Percentiles rank a stretch among this genome's conserved stretches.
Evolutionary conservation across 768 basidiomycete genomes (phyloP).

Genomic region (Lanmaoa pseudosensibilis): DNA sequence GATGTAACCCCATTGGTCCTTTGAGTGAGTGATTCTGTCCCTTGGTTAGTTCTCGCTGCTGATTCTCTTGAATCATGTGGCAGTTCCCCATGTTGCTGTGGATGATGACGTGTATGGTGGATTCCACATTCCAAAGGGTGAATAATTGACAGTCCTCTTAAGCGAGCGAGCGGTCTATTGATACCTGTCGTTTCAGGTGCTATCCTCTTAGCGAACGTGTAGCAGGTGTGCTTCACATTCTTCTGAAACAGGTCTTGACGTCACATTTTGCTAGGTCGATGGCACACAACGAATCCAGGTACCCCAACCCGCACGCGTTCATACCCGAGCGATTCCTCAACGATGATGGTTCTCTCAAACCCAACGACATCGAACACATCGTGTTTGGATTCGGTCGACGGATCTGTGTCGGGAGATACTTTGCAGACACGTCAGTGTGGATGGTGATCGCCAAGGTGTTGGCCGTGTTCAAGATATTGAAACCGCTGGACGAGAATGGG

Average conservation of each 20-base stretch:
- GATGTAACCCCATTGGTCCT: neutral
- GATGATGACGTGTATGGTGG: slow-evolving; percentile 45
- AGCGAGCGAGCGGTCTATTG: neutral
- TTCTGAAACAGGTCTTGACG: accelerated
- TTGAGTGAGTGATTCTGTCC: neutral
- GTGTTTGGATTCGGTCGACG: slow-evolving; percentile 29
- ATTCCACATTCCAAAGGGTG: slow-evolving; percentile 48
- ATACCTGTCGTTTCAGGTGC: neutral
- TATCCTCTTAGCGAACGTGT: slow-evolving; percentile 6
- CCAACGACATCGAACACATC: slow-evolving; percentile 7
- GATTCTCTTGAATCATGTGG: neutral
- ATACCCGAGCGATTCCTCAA: slow-evolving; percentile 42
- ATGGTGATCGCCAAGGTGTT: slow-evolving; percentile 11
- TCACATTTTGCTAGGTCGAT: slow-evolving; percentile 8
- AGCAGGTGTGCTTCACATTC: neutral
- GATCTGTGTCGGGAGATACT: slow-evolving; percentile 24
- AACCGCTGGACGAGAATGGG: neutral
- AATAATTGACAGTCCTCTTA: neutral
- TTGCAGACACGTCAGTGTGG: slow-evolving; percentile 24
- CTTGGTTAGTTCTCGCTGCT: neutral
- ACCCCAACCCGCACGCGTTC: slow-evolving; percentile 36
- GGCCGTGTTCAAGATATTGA: neutral
- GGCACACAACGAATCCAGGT: slow-evolving; percentile 27
- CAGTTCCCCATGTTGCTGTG: slow-evolving; percentile 28
- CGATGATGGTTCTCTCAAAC: slow-evolving; percentile 18